Evolutionary conservation across 164 flowering plant species (phyloP).

Genomic region (Akebia trifoliata): DNA sequence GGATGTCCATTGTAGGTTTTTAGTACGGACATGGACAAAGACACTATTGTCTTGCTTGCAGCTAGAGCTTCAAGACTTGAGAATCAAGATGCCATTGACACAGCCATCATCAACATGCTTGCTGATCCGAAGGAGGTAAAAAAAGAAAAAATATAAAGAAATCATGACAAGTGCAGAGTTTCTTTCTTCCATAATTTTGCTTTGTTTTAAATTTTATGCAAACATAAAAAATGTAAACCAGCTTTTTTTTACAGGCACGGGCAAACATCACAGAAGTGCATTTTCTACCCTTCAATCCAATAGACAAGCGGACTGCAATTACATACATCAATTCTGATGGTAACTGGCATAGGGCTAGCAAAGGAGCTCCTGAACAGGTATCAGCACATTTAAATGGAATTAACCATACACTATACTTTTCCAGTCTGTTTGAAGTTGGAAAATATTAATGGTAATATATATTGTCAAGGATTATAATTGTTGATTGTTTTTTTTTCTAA

Average conservation of each 20-base stretch:
- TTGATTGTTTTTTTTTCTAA: not conserved
- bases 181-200: not conserved
- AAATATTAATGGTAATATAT: not conserved
- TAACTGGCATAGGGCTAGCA: conserved; percentile 79
- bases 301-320: conserved; percentile 81
- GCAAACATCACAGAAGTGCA: conserved; percentile 73
- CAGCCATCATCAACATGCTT: conserved; percentile 75
- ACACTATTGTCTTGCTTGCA: conserved; percentile 60
- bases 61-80: conserved; percentile 85
- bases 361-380: conserved; percentile 97
- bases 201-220: not conserved
- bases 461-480: not conserved
- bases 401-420: not conserved
- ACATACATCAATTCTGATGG: conserved; percentile 78
- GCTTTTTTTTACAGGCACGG: conserved; percentile 46
- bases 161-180: not conserved
- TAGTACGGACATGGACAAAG: conserved; percentile 56
- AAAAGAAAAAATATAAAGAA: conserved; percentile 3
- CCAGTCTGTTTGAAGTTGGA: not conserved
- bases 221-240: not conserved
- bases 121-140: conserved; percentile 89
- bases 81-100: conserved; percentile 91
- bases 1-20: conserved; percentile 47
- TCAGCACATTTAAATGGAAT: not conserved
- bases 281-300: conserved; percentile 89